Percentiles rank a stretch among this genome's conserved stretches.
phyloP scores from a whole-genome alignment of 2,329 filamentous ascomycete species.

The Pezicula radicicola region DNA sequence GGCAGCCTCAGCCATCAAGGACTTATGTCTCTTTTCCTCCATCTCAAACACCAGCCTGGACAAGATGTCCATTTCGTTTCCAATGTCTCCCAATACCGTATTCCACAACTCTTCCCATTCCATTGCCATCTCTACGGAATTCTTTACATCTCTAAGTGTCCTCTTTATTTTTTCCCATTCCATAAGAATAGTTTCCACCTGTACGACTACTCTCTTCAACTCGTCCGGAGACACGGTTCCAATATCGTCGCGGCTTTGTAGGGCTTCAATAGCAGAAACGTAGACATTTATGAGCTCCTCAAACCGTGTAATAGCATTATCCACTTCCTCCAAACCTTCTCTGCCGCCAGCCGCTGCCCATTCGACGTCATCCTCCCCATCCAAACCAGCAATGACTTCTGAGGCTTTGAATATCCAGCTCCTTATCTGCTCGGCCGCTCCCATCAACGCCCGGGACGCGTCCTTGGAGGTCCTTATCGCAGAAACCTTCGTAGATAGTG shows the following conservation, averaged over 20 bases:
- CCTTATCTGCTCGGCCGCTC: constrained; percentile 87
- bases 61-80: constrained; percentile 79
- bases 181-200: constrained; percentile 84
- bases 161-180: constrained; percentile 83
- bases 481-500: constrained; percentile 77
- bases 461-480: constrained; percentile 81
- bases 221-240: constrained; percentile 66
- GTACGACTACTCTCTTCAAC: constrained; percentile 70
- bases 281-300: constrained; percentile 90
- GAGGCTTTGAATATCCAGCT: constrained; percentile 92
- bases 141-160: constrained; percentile 75
- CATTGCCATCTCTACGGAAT: constrained; percentile 94
- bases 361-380: constrained; percentile 95
- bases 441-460: constrained; percentile 79
- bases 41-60: constrained; percentile 89
- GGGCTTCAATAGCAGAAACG: constrained; percentile 86
- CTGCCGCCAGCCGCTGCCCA: constrained; percentile 89
- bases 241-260: constrained; percentile 80
- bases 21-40: constrained; percentile 90
- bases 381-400: constrained; percentile 82
- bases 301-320: constrained; percentile 76
- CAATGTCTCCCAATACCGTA: constrained; percentile 87
- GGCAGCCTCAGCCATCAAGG: constrained; percentile 58
- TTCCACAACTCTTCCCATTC: constrained; percentile 99
- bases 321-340: constrained; percentile 72